phyloP scores from a whole-genome alignment of 768 basidiomycete genomes.

The Exidia glandulosa region DNA sequence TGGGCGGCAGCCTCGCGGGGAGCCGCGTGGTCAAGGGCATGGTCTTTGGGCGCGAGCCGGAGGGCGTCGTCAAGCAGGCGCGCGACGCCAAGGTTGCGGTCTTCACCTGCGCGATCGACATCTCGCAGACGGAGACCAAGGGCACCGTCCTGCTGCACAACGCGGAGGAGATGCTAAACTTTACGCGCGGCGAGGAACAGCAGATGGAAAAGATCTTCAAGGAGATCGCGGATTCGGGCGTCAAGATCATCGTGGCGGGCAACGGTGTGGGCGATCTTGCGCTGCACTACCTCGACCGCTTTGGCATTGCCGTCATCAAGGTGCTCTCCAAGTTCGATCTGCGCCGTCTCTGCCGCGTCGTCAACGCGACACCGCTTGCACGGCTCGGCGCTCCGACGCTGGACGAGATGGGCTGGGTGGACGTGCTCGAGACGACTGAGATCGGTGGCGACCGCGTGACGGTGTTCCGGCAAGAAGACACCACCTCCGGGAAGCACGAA shows the following conservation, averaged over 20 bases:
- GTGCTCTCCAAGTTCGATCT: slow-evolving; percentile 98
- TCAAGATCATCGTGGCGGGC: slow-evolving; percentile 89
- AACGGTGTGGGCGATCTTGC: slow-evolving; percentile 91
- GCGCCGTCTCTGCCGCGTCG: slow-evolving; percentile 85
- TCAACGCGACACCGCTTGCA: slow-evolving; percentile 91
- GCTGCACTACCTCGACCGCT: slow-evolving; percentile 89
- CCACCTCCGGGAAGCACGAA: slow-evolving; percentile 36
- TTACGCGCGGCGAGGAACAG: slow-evolving; percentile 91
- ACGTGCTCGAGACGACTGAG: slow-evolving; percentile 90
- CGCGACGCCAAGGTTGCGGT: slow-evolving; percentile 87
- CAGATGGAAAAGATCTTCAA: slow-evolving; percentile 97
- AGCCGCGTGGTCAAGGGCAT: slow-evolving; percentile 92
- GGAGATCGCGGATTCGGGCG: slow-evolving; percentile 92
- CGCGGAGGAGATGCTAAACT: slow-evolving; percentile 95
- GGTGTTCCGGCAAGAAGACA: slow-evolving; percentile 71
- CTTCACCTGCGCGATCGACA: slow-evolving; percentile 86
- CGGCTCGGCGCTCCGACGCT: slow-evolving; percentile 92
- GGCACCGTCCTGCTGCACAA: slow-evolving; percentile 94
- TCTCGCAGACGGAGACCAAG: slow-evolving; percentile 96
- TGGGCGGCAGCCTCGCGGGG: slow-evolving; percentile 79
- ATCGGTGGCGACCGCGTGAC: slow-evolving; percentile 98
- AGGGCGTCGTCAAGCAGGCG: slow-evolving; percentile 78
- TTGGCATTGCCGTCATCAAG: slow-evolving; percentile 91
- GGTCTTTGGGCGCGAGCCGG: slow-evolving; percentile 95
- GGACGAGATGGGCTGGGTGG: slow-evolving; percentile 90